These are phyloP conservation scores for Coemansia sp. DNA, from an alignment of 192 early-diverging fungal species.

Conservation along the genomic window DNA sequence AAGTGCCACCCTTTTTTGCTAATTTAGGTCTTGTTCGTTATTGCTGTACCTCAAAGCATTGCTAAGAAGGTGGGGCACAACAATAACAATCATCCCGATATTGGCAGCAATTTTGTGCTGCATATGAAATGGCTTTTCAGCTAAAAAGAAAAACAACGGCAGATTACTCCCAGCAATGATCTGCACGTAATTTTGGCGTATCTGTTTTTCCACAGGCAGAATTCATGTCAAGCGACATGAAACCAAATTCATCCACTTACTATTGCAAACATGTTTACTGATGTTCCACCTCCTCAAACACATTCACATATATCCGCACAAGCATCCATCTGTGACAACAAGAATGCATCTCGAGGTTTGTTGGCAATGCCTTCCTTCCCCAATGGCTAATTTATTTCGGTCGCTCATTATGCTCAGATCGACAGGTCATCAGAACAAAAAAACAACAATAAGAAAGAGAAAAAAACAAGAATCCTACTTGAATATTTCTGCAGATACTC, in stretches of 20 bases:
- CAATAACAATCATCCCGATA: not conserved
- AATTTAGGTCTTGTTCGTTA: not conserved
- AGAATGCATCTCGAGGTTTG: too few species aligned
- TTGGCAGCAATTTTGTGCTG: not conserved
- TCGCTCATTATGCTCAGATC: too few species aligned
- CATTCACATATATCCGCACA: not conserved
- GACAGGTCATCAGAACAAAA: too few species aligned
- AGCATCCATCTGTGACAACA: not conserved
- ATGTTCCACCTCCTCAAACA: not conserved
- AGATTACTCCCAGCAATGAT: not conserved
- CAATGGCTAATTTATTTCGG: too few species aligned
- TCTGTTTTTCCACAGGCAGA: not conserved
- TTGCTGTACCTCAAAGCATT: not conserved
- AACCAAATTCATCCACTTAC: not conserved
- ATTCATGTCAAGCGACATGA: not conserved
- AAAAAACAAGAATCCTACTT: slow-evolving; percentile 13
- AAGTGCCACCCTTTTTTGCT: not conserved
- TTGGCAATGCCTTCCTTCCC: too few species aligned
- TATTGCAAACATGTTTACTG: not conserved
- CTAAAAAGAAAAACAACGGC: slow-evolving; percentile 4
- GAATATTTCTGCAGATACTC: slow-evolving; percentile 27
- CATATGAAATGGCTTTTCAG: not conserved
- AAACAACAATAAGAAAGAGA: not conserved
- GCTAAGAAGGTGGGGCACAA: not conserved
- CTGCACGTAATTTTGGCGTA: not conserved